Base-by-base conservation (phyloP, 1,284 basidiomycete genomes). In the Melampsora americana region DNA sequence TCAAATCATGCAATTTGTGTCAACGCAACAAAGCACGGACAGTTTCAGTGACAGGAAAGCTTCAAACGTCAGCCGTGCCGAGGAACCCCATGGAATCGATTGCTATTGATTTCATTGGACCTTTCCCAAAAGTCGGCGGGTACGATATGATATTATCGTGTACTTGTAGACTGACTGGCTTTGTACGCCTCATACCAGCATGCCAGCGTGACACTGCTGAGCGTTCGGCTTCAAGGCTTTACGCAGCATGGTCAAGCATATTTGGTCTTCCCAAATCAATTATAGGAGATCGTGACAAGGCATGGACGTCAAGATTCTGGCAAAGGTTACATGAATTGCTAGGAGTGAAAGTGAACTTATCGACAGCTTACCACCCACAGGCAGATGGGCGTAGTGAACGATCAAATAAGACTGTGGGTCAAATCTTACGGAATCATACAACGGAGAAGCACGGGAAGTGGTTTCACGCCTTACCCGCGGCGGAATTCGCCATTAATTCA, bases 291-390 rank as follows among this genome's bases (percentile, higher is more conserved):
- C 60, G 60, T 6, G 60, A 62, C 26, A 62, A 56, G 35, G 23
- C 26, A 32, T 12, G 35, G 44, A 39, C 44, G n/a, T 39, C 62
- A 4, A 12, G 48, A 20, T 81, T 83, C 66, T 83, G 82, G 82
- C 50, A 70, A 0, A 59, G 72, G 0, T 76, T 82, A 0, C 78
- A 53, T 18, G 48, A 42, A 3, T 20, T 18, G 18, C 9, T 68
- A 16, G 26, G 28, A 20, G 56, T 32, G 2, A 12, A 28, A 30
- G 32, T 56, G 16, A 46, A 66, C 35, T 42, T 66, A 44, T 66
- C 65, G 1, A 46, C 65, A 11, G 32, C 39, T 7, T 66, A 46
- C 23, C 65, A 66, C 39, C 65, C 65, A 9, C 65, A 66, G 23
- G 65, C 65, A 18, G 65, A 66, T 16, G 65, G 65, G 2, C 42